phyloP scores from a whole-genome alignment of 805 yeast genomes.

The Wickerhamomyces strasburgensis region DNA sequence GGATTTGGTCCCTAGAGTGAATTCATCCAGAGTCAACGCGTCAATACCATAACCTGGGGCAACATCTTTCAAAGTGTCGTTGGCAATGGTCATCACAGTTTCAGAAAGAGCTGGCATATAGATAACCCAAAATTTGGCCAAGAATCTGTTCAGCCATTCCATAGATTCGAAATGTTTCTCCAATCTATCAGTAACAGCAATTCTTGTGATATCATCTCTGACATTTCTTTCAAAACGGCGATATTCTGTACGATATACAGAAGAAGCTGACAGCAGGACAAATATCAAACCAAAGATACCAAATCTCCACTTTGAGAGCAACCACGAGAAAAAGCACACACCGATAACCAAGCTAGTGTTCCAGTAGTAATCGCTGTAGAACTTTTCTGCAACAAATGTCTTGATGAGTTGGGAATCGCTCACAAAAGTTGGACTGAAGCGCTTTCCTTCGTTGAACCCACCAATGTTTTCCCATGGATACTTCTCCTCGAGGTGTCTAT shows the following conservation, averaged over 20 bases:
- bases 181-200: conserved; percentile 55
- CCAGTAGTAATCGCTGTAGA: conserved; percentile 68
- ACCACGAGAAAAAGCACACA: conserved; percentile 70
- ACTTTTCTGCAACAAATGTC: conserved; percentile 60
- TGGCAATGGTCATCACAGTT: conserved; percentile 66
- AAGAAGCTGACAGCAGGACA: conserved; percentile 54
- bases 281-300: conserved; percentile 60
- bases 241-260: conserved; percentile 68
- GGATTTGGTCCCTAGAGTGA: conserved; percentile 76
- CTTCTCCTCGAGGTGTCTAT: conserved; percentile 4
- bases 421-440: conserved; percentile 21
- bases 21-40: conserved; percentile 65
- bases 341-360: conserved; percentile 61
- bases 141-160: conserved; percentile 74
- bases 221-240: conserved; percentile 71
- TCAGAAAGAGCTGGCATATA: conserved; percentile 84
- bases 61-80: conserved; percentile 58
- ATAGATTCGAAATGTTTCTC: conserved; percentile 66
- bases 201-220: conserved; percentile 71
- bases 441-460: conserved; percentile 22
- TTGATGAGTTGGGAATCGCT: conserved; percentile 37
- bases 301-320: conserved; percentile 55
- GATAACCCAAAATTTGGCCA: conserved; percentile 81
- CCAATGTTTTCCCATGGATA: conserved; percentile 36
- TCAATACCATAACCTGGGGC: conserved; percentile 85